phyloP scores from a whole-genome alignment of 768 basidiomycete genomes.

The Epithele typhae region DNA sequence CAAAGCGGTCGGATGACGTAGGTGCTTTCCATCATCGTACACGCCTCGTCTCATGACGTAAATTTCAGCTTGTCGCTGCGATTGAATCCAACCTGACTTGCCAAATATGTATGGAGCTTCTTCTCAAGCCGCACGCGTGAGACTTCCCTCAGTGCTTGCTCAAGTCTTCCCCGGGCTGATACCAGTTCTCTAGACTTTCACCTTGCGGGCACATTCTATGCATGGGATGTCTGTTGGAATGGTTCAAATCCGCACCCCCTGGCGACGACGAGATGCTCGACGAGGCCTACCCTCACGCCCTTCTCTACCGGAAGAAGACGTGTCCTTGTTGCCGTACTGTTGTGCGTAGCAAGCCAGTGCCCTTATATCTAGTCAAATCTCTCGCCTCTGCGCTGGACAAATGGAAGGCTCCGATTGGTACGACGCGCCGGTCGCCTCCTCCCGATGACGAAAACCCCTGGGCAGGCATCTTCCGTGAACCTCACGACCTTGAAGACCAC shows the following conservation, averaged over 20 bases:
- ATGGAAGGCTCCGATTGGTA: slow-evolving; percentile 29
- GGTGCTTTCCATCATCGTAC: not conserved
- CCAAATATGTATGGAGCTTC: slow-evolving; percentile 73
- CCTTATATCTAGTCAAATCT: slow-evolving; percentile 64
- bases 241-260: slow-evolving; percentile 69
- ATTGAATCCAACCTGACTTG: slow-evolving; percentile 63
- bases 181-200: slow-evolving; percentile 44
- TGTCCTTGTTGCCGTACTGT: slow-evolving; percentile 68
- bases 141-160: slow-evolving; percentile 16
- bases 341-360: slow-evolving; percentile 57
- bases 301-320: slow-evolving; percentile 59
- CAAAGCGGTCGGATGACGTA: slow-evolving; percentile 57
- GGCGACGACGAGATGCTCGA: slow-evolving; percentile 41
- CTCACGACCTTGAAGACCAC: slow-evolving; percentile 23
- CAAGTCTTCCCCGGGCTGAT: not conserved
- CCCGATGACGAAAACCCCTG: slow-evolving; percentile 56
- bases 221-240: slow-evolving; percentile 64
- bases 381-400: slow-evolving; percentile 47
- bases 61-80: slow-evolving; percentile 38
- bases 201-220: slow-evolving; percentile 83
- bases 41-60: not conserved
- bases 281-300: slow-evolving; percentile 36
- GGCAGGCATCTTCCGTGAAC: slow-evolving; percentile 59
- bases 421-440: slow-evolving; percentile 23
- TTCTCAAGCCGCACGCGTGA: slow-evolving; percentile 63